These are phyloP conservation scores for Thielaviopsis musarum DNA, from an alignment of 2,329 filamentous ascomycete genomes.

Conservation along the genomic window DNA sequence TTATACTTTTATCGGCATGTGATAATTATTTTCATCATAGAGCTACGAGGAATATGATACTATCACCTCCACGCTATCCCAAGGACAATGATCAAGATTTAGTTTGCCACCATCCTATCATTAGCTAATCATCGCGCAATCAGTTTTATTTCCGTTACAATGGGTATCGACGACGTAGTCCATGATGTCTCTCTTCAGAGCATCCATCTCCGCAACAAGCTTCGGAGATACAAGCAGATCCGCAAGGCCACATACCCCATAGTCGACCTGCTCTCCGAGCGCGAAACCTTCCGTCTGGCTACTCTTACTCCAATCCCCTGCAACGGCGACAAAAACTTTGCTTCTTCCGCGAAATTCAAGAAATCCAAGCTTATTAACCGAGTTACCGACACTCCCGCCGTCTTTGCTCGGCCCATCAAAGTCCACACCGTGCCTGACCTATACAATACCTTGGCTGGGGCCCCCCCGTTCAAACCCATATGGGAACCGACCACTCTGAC, in stretches of 20 bases:
- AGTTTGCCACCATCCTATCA: no score
- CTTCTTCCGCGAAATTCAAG: no score
- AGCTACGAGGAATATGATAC: no score
- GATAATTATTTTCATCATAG: no score
- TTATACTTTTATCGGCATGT: no score
- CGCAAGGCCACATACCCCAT: not conserved
- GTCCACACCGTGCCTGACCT: not conserved
- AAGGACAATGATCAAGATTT: no score
- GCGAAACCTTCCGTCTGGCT: not conserved
- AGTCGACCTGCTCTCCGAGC: not conserved
- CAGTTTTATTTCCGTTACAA: not conserved
- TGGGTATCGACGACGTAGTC: slow-evolving; percentile 2
- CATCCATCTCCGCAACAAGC: not conserved
- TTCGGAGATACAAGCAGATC: not conserved
- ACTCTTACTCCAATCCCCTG: not conserved
- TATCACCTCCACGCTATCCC: no score
- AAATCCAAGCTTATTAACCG: not conserved
- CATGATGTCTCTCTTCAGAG: not conserved
- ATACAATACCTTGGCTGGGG: not conserved
- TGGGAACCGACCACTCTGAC: not conserved
- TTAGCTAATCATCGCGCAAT: not conserved
- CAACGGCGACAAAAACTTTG: not conserved
- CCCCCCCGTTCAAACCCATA: not conserved
- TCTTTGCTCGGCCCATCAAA: not conserved
- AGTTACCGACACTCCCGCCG: slow-evolving; percentile 1